Evolutionary conservation across 139 green algal genomes (phyloP).

Genomic region (Tetraselmis striata): DNA sequence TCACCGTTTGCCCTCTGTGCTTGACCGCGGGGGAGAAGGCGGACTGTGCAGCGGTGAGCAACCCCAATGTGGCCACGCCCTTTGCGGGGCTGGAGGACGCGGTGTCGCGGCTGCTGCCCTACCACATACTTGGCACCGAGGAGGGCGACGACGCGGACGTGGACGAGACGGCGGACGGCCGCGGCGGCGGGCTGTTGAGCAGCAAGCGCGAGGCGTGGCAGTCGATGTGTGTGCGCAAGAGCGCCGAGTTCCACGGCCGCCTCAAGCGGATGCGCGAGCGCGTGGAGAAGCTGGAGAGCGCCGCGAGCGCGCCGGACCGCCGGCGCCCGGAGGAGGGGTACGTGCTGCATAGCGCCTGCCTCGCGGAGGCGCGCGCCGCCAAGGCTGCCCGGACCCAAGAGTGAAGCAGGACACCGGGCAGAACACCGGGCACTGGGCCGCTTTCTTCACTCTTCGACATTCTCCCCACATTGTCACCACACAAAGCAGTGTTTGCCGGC

Average conservation of each 20-base stretch:
- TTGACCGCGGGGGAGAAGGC: not conserved
- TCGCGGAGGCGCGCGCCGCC: not conserved
- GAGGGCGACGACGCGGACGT: not conserved
- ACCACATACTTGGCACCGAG: not conserved
- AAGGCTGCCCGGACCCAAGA: not conserved
- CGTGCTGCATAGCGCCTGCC: not conserved
- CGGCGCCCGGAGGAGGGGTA: not conserved
- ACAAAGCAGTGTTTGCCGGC: no score
- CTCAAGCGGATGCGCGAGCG: not conserved
- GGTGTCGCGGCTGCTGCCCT: not conserved
- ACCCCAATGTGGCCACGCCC: not conserved
- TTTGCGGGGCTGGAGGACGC: not conserved
- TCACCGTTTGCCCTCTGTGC: no score
- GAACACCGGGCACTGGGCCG: no score
- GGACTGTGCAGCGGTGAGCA: not conserved
- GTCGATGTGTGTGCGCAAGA: not conserved
- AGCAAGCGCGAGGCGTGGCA: not conserved
- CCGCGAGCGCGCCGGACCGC: not conserved
- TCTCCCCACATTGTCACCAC: no score
- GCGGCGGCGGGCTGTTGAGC: not conserved
- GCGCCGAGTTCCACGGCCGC: not conserved
- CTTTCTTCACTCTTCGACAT: no score
- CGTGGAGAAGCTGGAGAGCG: not conserved
- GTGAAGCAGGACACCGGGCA: no score
- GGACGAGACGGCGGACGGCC: not conserved